Evolutionary conservation across 495 filamentous ascomycete genomes (phyloP), one percentile per base, ranked within the genome.

Genomic region (Usnea hakonensis): DNA sequence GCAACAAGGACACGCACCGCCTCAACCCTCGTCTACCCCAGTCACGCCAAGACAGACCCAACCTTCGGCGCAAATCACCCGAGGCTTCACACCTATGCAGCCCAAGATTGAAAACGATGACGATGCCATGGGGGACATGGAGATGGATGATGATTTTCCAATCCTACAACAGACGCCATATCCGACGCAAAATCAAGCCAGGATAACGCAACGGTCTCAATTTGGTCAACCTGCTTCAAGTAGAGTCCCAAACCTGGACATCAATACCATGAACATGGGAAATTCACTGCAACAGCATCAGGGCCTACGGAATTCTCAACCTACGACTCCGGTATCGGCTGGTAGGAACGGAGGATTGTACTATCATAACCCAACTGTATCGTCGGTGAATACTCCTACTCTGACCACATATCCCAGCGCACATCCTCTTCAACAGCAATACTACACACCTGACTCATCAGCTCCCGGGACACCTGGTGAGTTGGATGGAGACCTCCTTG

Each of bases 351-450:
- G 83, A 33, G 67, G 83, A 64, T 76, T 78, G 30, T 86, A 95
- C 72, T 89, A 92, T 70, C 90, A 95, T 70, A 97, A 97, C 69
- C 94, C 94, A 30, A 97, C 91, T 0, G 90, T 97, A n/a, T 96
- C 94, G 14, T 96, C 92, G 40, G 92, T 96, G 58, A 97, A 97
- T 69, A 96, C 91, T 5, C 94, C 92, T 0, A 95, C 92, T 14
- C 77, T 97, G 60, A 86, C 81, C 63, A 87, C 86, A 9, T 77
- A 81, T 60, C 85, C 87, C 36, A 75, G 75, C 55, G 71, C 71
- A 57, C 79, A 79, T 64, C 71, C 78, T 9, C 74, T 83, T 41
- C 80, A 85, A 65, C 82, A 87, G 62, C 86, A 83, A 64, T 78
- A 79, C 60, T 81, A 80, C 64, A 90, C 88, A 2, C 87, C 87